Evolutionary conservation across 2,329 filamentous ascomycete species (phyloP), one percentile per base, ranked within the genome.

Genomic region (Rosellinia necatrix): DNA sequence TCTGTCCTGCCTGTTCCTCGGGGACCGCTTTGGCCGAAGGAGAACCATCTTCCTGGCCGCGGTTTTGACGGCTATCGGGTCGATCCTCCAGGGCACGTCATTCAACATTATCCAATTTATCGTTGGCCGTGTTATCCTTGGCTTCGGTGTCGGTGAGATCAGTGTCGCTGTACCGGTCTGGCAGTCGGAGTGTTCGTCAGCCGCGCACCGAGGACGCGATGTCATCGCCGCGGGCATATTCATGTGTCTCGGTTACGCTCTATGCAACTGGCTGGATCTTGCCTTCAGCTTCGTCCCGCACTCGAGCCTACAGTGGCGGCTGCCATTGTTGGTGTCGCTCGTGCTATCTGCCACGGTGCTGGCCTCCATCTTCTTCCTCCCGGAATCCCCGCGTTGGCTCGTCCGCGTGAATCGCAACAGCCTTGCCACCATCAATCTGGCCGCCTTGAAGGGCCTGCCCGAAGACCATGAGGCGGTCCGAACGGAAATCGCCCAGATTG

Each of bases 401-500:
- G 40, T 41, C 6, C 29, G 29, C 7, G 21, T 44, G 2, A 44
- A 17, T n/a, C 27, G 6, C 9, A 25, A 2, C 21, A 51, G n/a
- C n/a, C n/a, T n/a, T 12, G 49, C 49, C 8, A 51, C 30, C 3
- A 7, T 13, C n/a, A 51, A 30, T 24, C 30, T 51, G 13, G 38
- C 49, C 10, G 49, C 49, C 4, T 17, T 51, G 17, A 51, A 22
- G 12, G n/a, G 30, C 7, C 40, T 51, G n/a, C 30, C 66, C 7
- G 40, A 51, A 37, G 55, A 65, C 9, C 54, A 59, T 3, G 29
- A 54, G 22, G 66, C 68, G 49, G 60, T 70, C 15, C 63, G 70
- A 9, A 68, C 70, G 2, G 80, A 81, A 59, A 69, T 82, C 3
- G 69, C 71, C 2, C 76, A 73, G 25, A 81, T 82, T 24, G 76